Conservation (phyloP, 2,329 filamentous ascomycete species). For the Colletotrichum karsti region DNA sequence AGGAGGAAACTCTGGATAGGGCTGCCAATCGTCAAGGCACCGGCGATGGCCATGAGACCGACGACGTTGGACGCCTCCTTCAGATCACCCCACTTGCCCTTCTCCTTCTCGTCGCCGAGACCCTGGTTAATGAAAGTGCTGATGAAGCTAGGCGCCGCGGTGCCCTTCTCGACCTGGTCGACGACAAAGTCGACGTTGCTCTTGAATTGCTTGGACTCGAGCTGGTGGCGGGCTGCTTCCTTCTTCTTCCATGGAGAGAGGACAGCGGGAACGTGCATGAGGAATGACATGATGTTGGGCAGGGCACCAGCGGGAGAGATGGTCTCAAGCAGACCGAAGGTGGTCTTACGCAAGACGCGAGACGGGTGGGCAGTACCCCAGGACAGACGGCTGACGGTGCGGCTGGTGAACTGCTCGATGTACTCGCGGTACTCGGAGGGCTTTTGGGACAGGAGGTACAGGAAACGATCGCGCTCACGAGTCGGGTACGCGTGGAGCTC, state of each 20-base stretch:
- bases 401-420: conserved; percentile 56
- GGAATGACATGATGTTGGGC: conserved; percentile 49
- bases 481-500: conserved; percentile 52
- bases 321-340: conserved; percentile 53
- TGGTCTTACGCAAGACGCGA: conserved; percentile 50
- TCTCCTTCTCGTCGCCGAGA: conserved; percentile 35
- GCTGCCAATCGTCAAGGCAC: conserved; percentile 52
- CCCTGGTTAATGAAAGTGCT: conserved; percentile 47
- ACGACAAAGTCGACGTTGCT: conserved; percentile 47
- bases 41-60: conserved; percentile 54
- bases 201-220: conserved; percentile 47
- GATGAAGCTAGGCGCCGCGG: conserved; percentile 49
- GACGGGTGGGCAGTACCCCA: conserved; percentile 54
- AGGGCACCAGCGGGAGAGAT: conserved; percentile 55
- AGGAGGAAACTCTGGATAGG: conserved; percentile 47
- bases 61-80: conserved; percentile 53
- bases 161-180: conserved; percentile 39
- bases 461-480: conserved; percentile 54
- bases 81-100: conserved; percentile 39
- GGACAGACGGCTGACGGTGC: conserved; percentile 53
- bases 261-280: conserved; percentile 46
- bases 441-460: conserved; percentile 49
- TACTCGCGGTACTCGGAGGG: conserved; percentile 53
- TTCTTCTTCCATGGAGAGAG: conserved; percentile 55
- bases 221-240: conserved; percentile 47